Base-by-base conservation (phyloP, 2,329 filamentous ascomycete genomes). In the Penicillium sp. region DNA sequence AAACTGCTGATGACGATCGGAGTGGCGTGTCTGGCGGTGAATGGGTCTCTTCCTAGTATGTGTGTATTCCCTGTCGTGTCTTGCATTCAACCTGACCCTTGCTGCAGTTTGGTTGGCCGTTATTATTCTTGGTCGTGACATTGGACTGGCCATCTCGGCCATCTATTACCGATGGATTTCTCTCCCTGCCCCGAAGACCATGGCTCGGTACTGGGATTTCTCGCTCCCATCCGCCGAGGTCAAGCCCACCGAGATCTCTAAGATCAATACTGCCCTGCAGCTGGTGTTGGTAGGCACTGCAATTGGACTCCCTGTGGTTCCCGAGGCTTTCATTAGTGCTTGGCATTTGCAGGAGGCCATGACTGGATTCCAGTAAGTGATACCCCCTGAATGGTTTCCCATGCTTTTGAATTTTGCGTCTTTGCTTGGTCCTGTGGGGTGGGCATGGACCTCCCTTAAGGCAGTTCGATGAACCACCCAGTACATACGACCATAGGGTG, bases 121-220 rank as follows among this genome's bases (percentile, higher is more conserved):
- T n/a, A 86, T 98, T 50, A 96, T 99, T 60, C 85, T 99, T 3
- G 93, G 93, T 27, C 86, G 95, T 44, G 95, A 99, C 68, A 85
- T 90, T 43, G 91, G 88, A 21, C 83, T 99, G 4, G 92, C 85
- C 26, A 82, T 96, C 23, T 87, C 92, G 2, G 95, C 95, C 25
- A 88, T 99, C 65, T 98, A 97, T 79, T 98, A 95, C 75, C 89
- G 95, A 62, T 98, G 92, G 85, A 96, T 97, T 64, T 96, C 91
- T 2, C 83, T 99, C 6, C 95, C 95, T 0, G 88, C 91, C 0
- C 95, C 95, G 1, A 98, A 98, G 78, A 98, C 95, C 0, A 91
- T 97, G 75, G 78, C 84, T 19, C 83, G 95, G 19, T 99, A 98
- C 77, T 99, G 95, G 95, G 95, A 99, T 76, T 98, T 99, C 72